Percentiles rank a stretch among this genome's conserved stretches.
phyloP scores from a whole-genome alignment of 2,329 filamentous ascomycete species.

The Aschersonia sp. region DNA sequence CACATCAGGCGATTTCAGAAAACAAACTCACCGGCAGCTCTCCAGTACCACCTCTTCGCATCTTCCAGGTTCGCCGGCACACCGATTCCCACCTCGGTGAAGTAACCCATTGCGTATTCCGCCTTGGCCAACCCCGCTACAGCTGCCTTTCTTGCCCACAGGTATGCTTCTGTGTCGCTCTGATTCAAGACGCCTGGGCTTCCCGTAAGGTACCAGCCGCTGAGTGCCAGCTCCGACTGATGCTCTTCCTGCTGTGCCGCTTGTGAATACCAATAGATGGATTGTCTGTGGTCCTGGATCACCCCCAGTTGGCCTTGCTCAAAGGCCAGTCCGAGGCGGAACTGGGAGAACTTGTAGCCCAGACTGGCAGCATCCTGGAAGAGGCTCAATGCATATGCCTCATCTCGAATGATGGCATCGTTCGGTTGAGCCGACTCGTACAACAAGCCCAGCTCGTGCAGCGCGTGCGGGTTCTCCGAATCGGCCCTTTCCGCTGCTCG shows the following conservation, averaged over 20 bases:
- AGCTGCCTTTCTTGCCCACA: slow-evolving; percentile 93
- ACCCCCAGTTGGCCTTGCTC: slow-evolving; percentile 82
- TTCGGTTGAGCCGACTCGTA: slow-evolving; percentile 51
- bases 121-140: slow-evolving; percentile 80
- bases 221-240: slow-evolving; percentile 72
- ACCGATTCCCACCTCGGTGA: slow-evolving; percentile 89
- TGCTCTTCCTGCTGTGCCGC: slow-evolving; percentile 91
- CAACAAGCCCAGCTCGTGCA: slow-evolving; percentile 70
- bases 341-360: slow-evolving; percentile 92
- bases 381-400: slow-evolving; percentile 64
- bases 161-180: slow-evolving; percentile 88
- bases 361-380: slow-evolving; percentile 78
- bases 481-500: slow-evolving; percentile 82
- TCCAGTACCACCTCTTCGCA: slow-evolving; percentile 96
- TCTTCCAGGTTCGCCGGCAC: slow-evolving; percentile 78
- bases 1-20: no score
- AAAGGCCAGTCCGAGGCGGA: slow-evolving; percentile 72
- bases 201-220: slow-evolving; percentile 92
- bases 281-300: slow-evolving; percentile 66
- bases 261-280: slow-evolving; percentile 87
- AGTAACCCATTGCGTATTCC: slow-evolving; percentile 95
- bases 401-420: slow-evolving; percentile 67
- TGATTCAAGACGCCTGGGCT: slow-evolving; percentile 77
- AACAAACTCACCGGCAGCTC: slow-evolving; percentile 61
- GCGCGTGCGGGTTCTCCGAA: slow-evolving; percentile 79